Evolutionary conservation across 176 grass and related monocot species (phyloP), one percentile per base, ranked within the genome.

Genomic region (Phyllostachys edulis): DNA sequence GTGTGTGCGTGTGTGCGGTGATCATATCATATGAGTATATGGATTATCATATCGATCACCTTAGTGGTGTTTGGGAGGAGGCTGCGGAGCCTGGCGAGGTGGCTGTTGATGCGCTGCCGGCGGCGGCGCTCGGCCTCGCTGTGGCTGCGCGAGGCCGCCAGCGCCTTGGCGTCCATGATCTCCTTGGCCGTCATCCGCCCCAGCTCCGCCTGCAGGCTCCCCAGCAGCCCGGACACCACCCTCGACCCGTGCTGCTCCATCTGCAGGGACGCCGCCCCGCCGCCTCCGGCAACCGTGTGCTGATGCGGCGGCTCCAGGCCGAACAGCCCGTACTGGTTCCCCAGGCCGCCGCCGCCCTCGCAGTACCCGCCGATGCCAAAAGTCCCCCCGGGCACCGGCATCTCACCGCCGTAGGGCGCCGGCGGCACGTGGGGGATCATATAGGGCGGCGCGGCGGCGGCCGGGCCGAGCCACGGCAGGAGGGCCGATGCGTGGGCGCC

Each of bases 41-140:
- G 44, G 5, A 79, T 66, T 78, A 16, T 47, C 7, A 20, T 7
- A 29, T 7, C 45, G 88, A 59, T 84, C 75, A 94, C 94, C 90
- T 97, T 97, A 71, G 94, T 97, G 5, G 94, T 97, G 79, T 91
- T 97, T 13, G 94, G 94, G 10, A 97, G 87, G 79, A 97, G 84
- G 86, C 94, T 94, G 6, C 94, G 91, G 75, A 97, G 77, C 76
- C 59, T 88, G 1, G 92, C 88, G 52, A 97, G 92, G 79, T 97
- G 94, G 55, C 85, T 59, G 86, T 97, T 97, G 90, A 97, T 97
- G 29, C 94, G 92, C 87, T 94, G 90, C n/a, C 94, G 91, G n/a
- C 94, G 89, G 38, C 94, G 87, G 67, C 94, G 91, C 90, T 97
- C 94, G 61, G 94, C 94, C 88, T 97, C 94, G 82, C 94, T 97